phyloP scores from a whole-genome alignment of 2,329 filamentous ascomycete genomes.

The Penicillium sp. region DNA sequence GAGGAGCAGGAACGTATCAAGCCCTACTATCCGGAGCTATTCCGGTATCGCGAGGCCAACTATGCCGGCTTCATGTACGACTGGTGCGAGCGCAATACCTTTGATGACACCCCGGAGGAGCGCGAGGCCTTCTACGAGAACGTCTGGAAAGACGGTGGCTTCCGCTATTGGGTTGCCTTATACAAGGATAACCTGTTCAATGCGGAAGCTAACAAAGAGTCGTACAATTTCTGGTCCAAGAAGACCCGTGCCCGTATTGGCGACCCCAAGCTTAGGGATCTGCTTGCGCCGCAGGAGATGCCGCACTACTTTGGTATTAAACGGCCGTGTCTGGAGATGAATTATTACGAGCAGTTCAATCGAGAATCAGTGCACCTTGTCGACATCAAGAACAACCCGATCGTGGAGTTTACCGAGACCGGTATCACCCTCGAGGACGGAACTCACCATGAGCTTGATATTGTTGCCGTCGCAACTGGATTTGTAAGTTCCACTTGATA shows the following conservation, averaged over 20 bases:
- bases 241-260: slow-evolving; percentile 53
- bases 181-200: slow-evolving; percentile 55
- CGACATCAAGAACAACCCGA: slow-evolving; percentile 44
- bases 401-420: slow-evolving; percentile 39
- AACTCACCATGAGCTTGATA: slow-evolving; percentile 39
- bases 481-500: slow-evolving; percentile 25
- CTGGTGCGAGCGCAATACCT: slow-evolving; percentile 54
- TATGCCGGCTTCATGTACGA: slow-evolving; percentile 62
- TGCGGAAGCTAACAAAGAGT: slow-evolving; percentile 51
- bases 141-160: slow-evolving; percentile 54
- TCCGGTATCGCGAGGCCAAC: slow-evolving; percentile 51
- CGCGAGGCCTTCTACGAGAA: slow-evolving; percentile 51
- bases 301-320: slow-evolving; percentile 58
- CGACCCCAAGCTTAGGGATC: slow-evolving; percentile 49
- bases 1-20: slow-evolving; percentile 53
- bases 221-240: slow-evolving; percentile 57
- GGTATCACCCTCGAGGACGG: slow-evolving; percentile 45
- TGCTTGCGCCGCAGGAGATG: slow-evolving; percentile 54
- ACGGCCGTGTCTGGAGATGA: slow-evolving; percentile 48
- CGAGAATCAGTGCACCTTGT: slow-evolving; percentile 48
- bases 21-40: slow-evolving; percentile 51
- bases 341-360: slow-evolving; percentile 53
- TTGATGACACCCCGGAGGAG: slow-evolving; percentile 53
- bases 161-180: slow-evolving; percentile 53
- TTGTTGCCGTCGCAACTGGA: slow-evolving; percentile 45